A percentile compares a stretch with the other conserved stretches of the same genome.
Conservation (phyloP, 1,139 yeast species). For the Hemisphaericaspora xylofermentans region DNA sequence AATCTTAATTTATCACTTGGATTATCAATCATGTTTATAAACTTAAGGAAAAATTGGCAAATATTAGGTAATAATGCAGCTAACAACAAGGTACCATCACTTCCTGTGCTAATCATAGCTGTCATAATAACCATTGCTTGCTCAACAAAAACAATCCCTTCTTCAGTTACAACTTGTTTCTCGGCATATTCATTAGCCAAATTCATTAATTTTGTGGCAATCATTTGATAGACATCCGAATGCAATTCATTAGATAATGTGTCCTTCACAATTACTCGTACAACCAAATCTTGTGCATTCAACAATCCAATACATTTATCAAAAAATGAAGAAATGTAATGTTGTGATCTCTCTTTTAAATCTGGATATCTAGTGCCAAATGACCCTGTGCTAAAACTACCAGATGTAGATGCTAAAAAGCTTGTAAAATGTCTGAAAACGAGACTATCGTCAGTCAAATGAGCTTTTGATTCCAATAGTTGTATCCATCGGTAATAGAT, state of each 20-base stretch:
- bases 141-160: slow-evolving; percentile 37
- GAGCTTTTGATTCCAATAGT: slow-evolving; percentile 25
- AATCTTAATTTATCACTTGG: slow-evolving; percentile 45
- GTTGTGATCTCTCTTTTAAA: slow-evolving; percentile 26
- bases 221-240: slow-evolving; percentile 40
- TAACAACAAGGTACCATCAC: slow-evolving; percentile 40
- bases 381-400: slow-evolving; percentile 45
- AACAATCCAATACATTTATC: slow-evolving; percentile 51
- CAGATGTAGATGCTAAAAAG: slow-evolving; percentile 58
- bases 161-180: slow-evolving; percentile 26
- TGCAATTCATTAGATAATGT: slow-evolving; percentile 48
- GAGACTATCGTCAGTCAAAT: slow-evolving; percentile 32
- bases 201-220: slow-evolving; percentile 32
- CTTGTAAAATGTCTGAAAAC: slow-evolving; percentile 64
- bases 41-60: slow-evolving; percentile 31
- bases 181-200: slow-evolving; percentile 28
- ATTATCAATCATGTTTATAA: slow-evolving; percentile 33
- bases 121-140: slow-evolving; percentile 40
- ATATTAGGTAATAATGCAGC: slow-evolving; percentile 35
- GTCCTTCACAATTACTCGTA: slow-evolving; percentile 46
- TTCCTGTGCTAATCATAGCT: slow-evolving; percentile 34
- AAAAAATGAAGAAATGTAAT: slow-evolving; percentile 43
- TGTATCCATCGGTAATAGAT: slow-evolving; percentile 57
- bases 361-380: slow-evolving; percentile 24
- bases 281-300: slow-evolving; percentile 50